Evolutionary conservation across 345 rosid genomes (phyloP).

Genomic region (Eucalyptus melliodora): DNA sequence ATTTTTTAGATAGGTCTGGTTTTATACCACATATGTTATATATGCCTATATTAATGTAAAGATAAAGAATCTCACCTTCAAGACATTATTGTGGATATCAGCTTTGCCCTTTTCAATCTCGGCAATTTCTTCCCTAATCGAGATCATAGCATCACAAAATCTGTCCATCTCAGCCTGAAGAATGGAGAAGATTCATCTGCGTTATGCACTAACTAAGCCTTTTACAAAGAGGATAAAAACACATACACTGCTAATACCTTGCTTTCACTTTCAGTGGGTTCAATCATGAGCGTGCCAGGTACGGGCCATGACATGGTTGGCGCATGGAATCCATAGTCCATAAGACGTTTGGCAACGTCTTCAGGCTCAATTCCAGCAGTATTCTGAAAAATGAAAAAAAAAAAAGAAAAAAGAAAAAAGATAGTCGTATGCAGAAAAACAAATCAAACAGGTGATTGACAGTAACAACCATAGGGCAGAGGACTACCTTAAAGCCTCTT

Average conservation of each 20-base stretch:
- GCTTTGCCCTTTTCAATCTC: conserved; percentile 94
- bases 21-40: background rate
- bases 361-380: conserved; percentile 93
- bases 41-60: background rate
- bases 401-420: background rate
- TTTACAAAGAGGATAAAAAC: background rate
- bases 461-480: background rate
- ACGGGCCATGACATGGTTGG: conserved; percentile 99
- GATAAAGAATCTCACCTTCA: conserved; percentile 42
- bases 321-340: conserved; percentile 94
- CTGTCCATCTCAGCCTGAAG: conserved; percentile 95
- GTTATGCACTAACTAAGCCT: background rate
- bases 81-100: conserved; percentile 79
- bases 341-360: conserved; percentile 96
- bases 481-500: conserved; percentile 76
- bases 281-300: conserved; percentile 97
- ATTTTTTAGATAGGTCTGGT: background rate
- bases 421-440: background rate
- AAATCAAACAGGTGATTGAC: background rate
- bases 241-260: conserved; percentile 31
- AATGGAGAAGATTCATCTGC: background rate
- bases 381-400: conserved; percentile 22
- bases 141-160: conserved; percentile 92
- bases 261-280: conserved; percentile 99
- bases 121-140: conserved; percentile 95